Percentiles rank a stretch among this genome's conserved stretches.
These are phyloP conservation scores for Exidia glandulosa DNA, from an alignment of 768 basidiomycete species.

Conservation along the genomic window DNA sequence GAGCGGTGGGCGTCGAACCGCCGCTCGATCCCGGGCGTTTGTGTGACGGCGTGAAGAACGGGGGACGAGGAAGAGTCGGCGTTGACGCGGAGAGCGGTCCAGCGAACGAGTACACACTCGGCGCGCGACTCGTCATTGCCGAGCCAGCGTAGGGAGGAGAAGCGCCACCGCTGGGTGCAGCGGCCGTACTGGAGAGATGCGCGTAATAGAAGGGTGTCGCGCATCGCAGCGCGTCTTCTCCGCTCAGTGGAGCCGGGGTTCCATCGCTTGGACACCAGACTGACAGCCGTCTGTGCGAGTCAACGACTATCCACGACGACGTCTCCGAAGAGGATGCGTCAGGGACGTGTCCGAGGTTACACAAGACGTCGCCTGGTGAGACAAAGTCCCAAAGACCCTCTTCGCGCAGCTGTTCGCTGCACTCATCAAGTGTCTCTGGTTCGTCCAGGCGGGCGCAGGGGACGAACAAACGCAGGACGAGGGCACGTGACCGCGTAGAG, in stretches of 20 bases:
- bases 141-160: background rate
- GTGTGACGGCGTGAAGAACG: background rate
- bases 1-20: background rate
- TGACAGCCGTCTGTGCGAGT: background rate
- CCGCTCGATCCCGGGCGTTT: background rate
- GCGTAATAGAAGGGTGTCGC: slow-evolving; percentile 1
- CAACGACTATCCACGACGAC: background rate
- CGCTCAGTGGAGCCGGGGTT: background rate
- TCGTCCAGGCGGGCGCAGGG: slow-evolving; percentile 51
- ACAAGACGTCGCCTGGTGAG: slow-evolving; percentile 68
- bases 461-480: slow-evolving; percentile 63
- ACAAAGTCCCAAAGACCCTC: slow-evolving; percentile 64
- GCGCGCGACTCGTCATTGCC: background rate
- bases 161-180: background rate
- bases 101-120: background rate
- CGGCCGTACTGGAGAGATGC: background rate
- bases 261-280: background rate
- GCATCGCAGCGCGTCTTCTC: background rate
- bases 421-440: slow-evolving; percentile 33
- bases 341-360: slow-evolving; percentile 71
- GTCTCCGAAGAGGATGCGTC: slow-evolving; percentile 8
- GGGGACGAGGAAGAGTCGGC: background rate
- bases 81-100: background rate
- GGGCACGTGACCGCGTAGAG: slow-evolving; percentile 52
- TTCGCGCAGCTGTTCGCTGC: slow-evolving; percentile 58